A percentile compares a stretch with the other conserved stretches of the same genome.
These are phyloP conservation scores for Chrysanthemum seticuspe DNA, from an alignment of 129 eudicot species.

Conservation along the genomic window DNA sequence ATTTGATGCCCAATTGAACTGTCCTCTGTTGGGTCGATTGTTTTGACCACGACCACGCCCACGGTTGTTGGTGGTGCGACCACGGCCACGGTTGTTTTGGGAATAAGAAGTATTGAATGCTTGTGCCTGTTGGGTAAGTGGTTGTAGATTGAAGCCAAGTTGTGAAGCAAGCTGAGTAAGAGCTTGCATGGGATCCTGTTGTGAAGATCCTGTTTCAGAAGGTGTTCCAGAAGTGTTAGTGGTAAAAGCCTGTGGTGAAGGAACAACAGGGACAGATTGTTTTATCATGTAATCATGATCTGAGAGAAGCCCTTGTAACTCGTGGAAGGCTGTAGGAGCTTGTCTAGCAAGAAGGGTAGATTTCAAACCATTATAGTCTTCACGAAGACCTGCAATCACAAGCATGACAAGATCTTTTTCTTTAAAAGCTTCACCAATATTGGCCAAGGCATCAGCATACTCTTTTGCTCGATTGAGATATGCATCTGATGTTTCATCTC, in stretches of 20 bases:
- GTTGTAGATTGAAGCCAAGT: too few species aligned
- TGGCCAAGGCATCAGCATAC: background rate
- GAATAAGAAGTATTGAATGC: too few species aligned
- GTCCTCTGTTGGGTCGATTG: too few species aligned
- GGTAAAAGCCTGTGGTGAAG: background rate
- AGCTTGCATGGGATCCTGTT: too few species aligned
- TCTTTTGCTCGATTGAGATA: background rate
- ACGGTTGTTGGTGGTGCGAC: too few species aligned
- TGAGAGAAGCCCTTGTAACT: background rate
- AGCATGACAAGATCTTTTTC: conserved; percentile 3
- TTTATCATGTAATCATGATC: background rate
- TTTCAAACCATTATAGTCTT: background rate
- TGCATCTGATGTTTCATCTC: background rate
- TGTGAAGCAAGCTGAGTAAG: too few species aligned
- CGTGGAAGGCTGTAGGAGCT: background rate
- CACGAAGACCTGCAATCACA: background rate
- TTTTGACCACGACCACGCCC: too few species aligned
- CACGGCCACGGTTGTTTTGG: too few species aligned
- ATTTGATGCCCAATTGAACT: too few species aligned
- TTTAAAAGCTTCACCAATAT: background rate
- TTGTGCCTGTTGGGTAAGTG: too few species aligned
- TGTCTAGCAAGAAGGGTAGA: conserved; percentile 1
- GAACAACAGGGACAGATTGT: background rate
- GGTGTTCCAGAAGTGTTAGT: conserved; percentile 2
- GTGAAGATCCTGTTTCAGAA: background rate